Conservation (phyloP, 768 basidiomycete genomes). For the Asterophora parasitica region DNA sequence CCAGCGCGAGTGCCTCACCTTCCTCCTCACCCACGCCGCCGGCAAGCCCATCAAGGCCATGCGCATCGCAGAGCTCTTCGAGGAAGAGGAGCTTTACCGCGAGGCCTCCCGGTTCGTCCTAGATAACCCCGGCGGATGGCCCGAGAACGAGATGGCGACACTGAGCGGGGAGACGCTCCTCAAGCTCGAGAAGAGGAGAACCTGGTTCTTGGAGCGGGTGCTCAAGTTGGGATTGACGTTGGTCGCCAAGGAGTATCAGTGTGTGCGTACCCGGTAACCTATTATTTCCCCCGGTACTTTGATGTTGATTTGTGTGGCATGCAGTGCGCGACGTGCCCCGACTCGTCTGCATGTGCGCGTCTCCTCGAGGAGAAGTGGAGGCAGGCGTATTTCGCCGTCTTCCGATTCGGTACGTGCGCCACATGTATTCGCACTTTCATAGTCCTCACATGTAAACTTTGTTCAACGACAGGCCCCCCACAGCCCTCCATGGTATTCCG, state of each 20-base stretch:
- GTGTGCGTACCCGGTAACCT: constrained; percentile 45
- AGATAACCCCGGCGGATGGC: constrained; percentile 87
- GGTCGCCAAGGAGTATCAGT: constrained; percentile 93
- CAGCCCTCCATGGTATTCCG: constrained; percentile 93
- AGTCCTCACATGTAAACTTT: not conserved
- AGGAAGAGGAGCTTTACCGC: constrained; percentile 85
- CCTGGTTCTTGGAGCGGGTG: constrained; percentile 94
- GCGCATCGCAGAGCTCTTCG: constrained; percentile 86
- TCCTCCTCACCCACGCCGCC: constrained; percentile 88
- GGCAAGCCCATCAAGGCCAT: constrained; percentile 91
- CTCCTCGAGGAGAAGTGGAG: constrained; percentile 91
- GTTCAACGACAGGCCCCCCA: constrained; percentile 53
- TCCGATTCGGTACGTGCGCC: constrained; percentile 64
- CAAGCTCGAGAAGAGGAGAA: constrained; percentile 89
- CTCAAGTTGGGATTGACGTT: constrained; percentile 84
- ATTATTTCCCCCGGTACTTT: not conserved
- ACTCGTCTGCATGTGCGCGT: constrained; percentile 71
- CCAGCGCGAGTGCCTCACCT: constrained; percentile 77
- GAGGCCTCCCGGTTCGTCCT: constrained; percentile 90
- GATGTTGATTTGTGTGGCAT: not conserved
- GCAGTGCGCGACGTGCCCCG: constrained; percentile 82
- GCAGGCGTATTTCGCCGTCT: constrained; percentile 81
- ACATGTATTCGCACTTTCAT: not conserved
- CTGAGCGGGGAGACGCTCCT: constrained; percentile 78
- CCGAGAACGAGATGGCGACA: constrained; percentile 74